Conservation (phyloP, 2,329 filamentous ascomycete species). For the Penicillium sp. region DNA sequence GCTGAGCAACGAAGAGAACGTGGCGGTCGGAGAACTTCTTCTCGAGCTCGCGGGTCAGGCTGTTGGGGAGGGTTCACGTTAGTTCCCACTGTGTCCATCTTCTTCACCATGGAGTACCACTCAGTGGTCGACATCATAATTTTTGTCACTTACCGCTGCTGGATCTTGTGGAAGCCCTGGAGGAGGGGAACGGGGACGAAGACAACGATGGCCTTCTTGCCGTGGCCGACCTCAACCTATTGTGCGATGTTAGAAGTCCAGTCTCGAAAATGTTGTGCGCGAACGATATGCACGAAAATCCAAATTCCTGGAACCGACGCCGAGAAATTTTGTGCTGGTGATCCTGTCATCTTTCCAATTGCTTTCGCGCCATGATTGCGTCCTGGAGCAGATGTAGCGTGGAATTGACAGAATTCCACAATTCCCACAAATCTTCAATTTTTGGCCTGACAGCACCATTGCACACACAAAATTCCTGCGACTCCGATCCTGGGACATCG, state of each 20-base stretch:
- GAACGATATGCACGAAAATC: constrained; percentile 8
- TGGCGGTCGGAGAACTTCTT: constrained; percentile 99
- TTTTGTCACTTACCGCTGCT: constrained; percentile 80
- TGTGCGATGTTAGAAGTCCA: constrained; percentile 39
- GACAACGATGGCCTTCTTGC: constrained; percentile 99
- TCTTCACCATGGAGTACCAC: neutral
- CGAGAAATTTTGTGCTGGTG: constrained; percentile 2
- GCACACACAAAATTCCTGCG: constrained; percentile 14
- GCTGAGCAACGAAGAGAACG: constrained; percentile 97
- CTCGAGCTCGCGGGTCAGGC: constrained; percentile 99
- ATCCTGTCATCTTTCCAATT: neutral
- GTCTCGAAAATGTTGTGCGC: constrained; percentile 16
- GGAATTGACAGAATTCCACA: constrained; percentile 14
- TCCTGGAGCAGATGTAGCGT: neutral
- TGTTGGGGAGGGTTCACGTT: constrained; percentile 38
- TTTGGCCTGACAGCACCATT: constrained; percentile 12
- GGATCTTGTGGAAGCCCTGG: constrained; percentile 97
- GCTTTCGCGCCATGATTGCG: neutral
- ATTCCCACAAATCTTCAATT: constrained; percentile 13
- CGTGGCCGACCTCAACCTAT: constrained; percentile 99
- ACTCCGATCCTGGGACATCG: constrained; percentile 16
- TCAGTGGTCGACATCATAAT: neutral
- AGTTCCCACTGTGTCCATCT: constrained; percentile 4
- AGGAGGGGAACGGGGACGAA: constrained; percentile 99
- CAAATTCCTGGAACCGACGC: constrained; percentile 2